phyloP scores from a whole-genome alignment of 73 alveolate species.

The Tetrahymena malaccensis region DNA sequence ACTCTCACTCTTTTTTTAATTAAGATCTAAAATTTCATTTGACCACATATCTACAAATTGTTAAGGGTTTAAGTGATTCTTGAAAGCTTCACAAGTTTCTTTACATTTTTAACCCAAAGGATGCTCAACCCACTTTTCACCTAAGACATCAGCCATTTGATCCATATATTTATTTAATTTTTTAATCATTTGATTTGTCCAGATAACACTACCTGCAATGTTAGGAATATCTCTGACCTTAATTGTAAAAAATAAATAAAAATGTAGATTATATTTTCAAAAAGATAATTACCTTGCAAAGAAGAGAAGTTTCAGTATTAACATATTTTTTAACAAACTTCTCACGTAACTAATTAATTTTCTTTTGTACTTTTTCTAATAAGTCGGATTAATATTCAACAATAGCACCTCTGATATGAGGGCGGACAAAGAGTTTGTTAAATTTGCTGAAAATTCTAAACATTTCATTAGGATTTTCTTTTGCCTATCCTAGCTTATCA shows the following conservation, averaged over 20 bases:
- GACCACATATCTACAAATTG: conserved; percentile 20
- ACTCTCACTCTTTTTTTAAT: conserved; percentile 12
- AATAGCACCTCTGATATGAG: conserved; percentile 83
- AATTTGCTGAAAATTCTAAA: conserved; percentile 82
- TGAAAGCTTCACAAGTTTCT: conserved; percentile 33
- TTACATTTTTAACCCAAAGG: conserved; percentile 22
- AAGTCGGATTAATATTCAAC: conserved; percentile 87
- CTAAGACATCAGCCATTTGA: conserved; percentile 20
- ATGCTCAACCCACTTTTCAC: conserved; percentile 42
- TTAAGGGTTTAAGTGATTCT: conserved; percentile 8
- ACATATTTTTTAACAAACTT: conserved; percentile 58
- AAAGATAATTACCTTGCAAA: background rate
- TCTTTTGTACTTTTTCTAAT: conserved; percentile 60
- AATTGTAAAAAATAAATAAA: background rate
- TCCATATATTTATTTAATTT: conserved; percentile 35
- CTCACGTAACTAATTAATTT: conserved; percentile 56
- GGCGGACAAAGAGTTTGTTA: conserved; percentile 79
- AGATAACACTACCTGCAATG: conserved; percentile 28
- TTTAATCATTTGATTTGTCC: conserved; percentile 23
- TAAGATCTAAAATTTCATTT: background rate
- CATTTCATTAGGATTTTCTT: conserved; percentile 75
- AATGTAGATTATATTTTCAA: conserved; percentile 20
- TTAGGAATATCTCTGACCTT: conserved; percentile 35
- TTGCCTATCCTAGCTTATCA: conserved; percentile 84
- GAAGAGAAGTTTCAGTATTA: conserved; percentile 53